Percentiles rank a stretch among this genome's conserved stretches.
Conservation (phyloP, 768 basidiomycete species). For the Hortiboletus flavorubellus region DNA sequence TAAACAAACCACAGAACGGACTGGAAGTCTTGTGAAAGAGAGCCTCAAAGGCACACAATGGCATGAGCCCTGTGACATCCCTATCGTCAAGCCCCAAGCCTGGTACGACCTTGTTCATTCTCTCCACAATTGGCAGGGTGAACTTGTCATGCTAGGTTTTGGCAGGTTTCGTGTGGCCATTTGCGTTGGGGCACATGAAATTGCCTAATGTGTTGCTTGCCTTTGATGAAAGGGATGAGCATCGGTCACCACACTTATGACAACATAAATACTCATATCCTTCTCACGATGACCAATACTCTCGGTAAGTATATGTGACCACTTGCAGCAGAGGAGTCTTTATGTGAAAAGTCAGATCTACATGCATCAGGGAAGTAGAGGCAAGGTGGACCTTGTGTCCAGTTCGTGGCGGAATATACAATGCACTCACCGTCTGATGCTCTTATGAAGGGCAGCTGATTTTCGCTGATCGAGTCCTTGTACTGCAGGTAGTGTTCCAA, state of each 20-base stretch:
- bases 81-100: slow-evolving; percentile 53
- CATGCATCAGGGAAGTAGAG: background rate
- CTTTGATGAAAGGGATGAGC: slow-evolving; percentile 24
- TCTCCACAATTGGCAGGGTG: slow-evolving; percentile 50
- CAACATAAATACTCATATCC: slow-evolving; percentile 37
- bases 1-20: slow-evolving; percentile 75
- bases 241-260: background rate
- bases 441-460: slow-evolving; percentile 52
- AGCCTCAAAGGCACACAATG: slow-evolving; percentile 81
- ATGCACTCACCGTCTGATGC: slow-evolving; percentile 55
- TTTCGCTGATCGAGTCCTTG: slow-evolving; percentile 38
- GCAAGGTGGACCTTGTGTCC: slow-evolving; percentile 51
- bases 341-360: background rate
- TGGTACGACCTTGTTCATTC: slow-evolving; percentile 59
- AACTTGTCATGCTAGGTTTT: slow-evolving; percentile 55
- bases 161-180: slow-evolving; percentile 42
- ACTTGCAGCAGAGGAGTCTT: slow-evolving; percentile 63
- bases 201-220: slow-evolving; percentile 69
- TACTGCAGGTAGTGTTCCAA: slow-evolving; percentile 53
- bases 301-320: slow-evolving; percentile 41
- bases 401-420: slow-evolving; percentile 63
- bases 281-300: slow-evolving; percentile 53
- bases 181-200: slow-evolving; percentile 58
- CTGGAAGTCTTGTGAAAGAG: slow-evolving; percentile 47
- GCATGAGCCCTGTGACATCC: slow-evolving; percentile 61